Evolutionary conservation across 129 eudicot genomes (phyloP), one percentile per base, ranked within the genome.

Genomic region (Flaveria ramosissima): DNA sequence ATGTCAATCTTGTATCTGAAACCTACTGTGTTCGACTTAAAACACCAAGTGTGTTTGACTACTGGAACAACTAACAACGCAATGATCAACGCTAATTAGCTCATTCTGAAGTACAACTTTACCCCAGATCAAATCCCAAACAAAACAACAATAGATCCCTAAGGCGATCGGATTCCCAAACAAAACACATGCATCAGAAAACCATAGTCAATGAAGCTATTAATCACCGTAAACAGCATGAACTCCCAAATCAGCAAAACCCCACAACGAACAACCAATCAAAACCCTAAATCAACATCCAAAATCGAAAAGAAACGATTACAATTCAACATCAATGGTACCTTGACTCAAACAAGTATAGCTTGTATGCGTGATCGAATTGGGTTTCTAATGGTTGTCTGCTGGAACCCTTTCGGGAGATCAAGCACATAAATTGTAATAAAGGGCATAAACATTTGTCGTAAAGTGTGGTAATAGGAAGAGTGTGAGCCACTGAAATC

Each of bases 391-490:
- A 4, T 3, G 6, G 36, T 30, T 30, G 36, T 66, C 30, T 27
- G 46, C 24, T 60, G 57, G 53, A 71, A 57, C 79, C 62, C 59
- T 71, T 57, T 10, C 27, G 51, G 24, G 74, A 5, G 69, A 60
- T 59, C 74, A 53, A 30, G 57, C 39, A 63, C 39, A 45, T n/a
- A n/a, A n/a, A n/a, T n/a, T n/a, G n/a, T 46, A 66, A 53, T 32
- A 57, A 73, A 64, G 85, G 74, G n/a, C 32, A 42, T 46, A 26
- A n/a, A 16, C 8, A 42, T 6, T 7, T 42, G 46, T 7, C 9
- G 2, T 8, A 9, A 42, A 0, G 46, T 42, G 46, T 21, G 42
- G 17, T 32, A 4, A 30, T 30, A 30, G 36, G 36, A 30, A 30
- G 6, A 30, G 6, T 4, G 36, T 30, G 36, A 30, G 36, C 36